phyloP scores from a whole-genome alignment of 1,284 basidiomycete genomes.

The Melampsora americana region DNA sequence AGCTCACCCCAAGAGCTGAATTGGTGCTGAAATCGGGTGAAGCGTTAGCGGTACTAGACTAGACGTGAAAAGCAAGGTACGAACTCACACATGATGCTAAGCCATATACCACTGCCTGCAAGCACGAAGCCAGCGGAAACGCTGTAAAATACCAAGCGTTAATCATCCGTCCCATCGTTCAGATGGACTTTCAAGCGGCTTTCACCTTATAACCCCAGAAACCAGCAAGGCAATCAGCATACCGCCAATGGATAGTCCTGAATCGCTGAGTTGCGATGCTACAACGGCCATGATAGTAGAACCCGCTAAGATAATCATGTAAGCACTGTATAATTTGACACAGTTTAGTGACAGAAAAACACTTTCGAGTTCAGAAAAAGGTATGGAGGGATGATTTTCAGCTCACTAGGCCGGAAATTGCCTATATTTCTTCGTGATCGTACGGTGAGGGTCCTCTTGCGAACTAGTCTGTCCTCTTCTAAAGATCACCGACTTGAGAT shows the following conservation, averaged over 20 bases:
- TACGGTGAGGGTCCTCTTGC: neutral
- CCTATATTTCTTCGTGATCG: neutral
- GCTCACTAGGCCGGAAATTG: slow-evolving; percentile 6
- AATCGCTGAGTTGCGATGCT: neutral
- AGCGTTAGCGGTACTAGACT: neutral
- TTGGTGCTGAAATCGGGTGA: neutral
- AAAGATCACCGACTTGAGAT: neutral
- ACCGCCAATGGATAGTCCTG: neutral
- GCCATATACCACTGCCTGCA: slow-evolving; percentile 6
- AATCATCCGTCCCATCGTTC: too few relatives aligned
- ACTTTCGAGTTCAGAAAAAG: neutral
- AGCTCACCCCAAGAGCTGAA: slow-evolving; percentile 7
- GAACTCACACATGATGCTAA: neutral
- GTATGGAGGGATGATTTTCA: neutral
- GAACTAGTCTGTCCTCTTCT: neutral
- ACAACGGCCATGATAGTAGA: neutral
- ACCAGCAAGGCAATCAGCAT: neutral
- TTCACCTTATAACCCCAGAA: neutral
- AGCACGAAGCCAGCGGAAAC: slow-evolving; percentile 3
- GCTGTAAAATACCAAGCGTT: neutral
- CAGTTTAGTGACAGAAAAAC: neutral
- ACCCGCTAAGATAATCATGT: neutral
- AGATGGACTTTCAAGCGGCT: too few relatives aligned
- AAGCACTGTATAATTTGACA: neutral
- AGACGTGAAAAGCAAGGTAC: neutral